Evolutionary conservation across 176 grass and related monocot species (phyloP).

Genomic region (Oryza glumipatula): DNA sequence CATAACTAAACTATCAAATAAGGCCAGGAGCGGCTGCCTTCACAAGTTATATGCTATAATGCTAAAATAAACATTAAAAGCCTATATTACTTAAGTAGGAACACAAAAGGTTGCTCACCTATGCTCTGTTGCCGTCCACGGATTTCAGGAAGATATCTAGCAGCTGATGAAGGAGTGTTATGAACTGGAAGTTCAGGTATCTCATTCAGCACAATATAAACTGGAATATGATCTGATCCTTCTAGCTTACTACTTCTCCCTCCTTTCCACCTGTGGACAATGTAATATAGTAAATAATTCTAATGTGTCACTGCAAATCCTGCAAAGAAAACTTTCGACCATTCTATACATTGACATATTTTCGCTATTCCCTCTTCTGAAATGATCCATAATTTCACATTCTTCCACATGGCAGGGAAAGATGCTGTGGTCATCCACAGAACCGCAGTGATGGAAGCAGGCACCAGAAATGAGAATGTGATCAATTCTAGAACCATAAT

Average conservation of each 20-base stretch:
- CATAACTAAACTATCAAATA: neutral
- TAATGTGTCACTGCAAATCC: constrained; percentile 5
- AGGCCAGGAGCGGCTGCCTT: neutral
- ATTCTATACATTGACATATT: constrained; percentile 71
- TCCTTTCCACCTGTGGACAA: constrained; percentile 87
- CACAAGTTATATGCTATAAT: neutral
- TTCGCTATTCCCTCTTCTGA: constrained; percentile 76
- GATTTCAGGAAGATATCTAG: constrained; percentile 93
- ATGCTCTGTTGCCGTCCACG: constrained; percentile 84
- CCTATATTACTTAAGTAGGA: neutral
- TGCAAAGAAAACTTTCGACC: constrained; percentile 25
- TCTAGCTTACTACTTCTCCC: constrained; percentile 92
- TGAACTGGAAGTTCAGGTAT: constrained; percentile 72
- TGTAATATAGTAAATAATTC: constrained; percentile 42
- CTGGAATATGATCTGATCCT: constrained; percentile 98
- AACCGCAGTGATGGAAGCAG: constrained; percentile 69
- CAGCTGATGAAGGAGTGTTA: constrained; percentile 70
- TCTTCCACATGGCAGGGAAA: constrained; percentile 81
- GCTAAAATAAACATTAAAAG: constrained; percentile 17
- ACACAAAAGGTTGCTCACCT: constrained; percentile 47
- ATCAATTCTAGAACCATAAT: constrained; percentile 95
- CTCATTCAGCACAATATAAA: constrained; percentile 72
- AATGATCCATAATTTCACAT: constrained; percentile 90
- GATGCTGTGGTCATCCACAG: constrained; percentile 62
- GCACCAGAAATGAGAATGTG: constrained; percentile 81